Evolutionary conservation across 164 flowering plant genomes (phyloP).

Genomic region (Santalum album): DNA sequence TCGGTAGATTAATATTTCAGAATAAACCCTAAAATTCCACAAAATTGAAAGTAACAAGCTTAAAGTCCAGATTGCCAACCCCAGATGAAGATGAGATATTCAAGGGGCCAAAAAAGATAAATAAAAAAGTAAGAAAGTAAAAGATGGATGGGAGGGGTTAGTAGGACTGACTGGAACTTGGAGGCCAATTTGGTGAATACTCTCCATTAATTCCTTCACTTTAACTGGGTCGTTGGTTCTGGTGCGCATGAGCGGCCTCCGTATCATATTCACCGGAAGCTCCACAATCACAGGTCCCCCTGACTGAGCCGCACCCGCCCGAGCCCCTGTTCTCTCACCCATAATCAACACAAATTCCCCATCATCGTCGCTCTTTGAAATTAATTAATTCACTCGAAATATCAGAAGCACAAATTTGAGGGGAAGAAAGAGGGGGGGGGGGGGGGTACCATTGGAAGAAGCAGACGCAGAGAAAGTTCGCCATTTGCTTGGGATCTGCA

Average conservation of each 20-base stretch:
- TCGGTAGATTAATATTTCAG: too few species aligned
- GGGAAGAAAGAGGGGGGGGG: conserved; percentile 4
- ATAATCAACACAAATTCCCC: conserved; percentile 15
- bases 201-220: conserved; percentile 89
- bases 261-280: conserved; percentile 73
- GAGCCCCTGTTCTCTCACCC: background rate
- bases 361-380: conserved; percentile 6
- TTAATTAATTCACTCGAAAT: background rate
- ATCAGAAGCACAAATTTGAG: too few species aligned
- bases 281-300: conserved; percentile 71
- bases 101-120: too few species aligned
- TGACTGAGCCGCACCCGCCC: conserved; percentile 8
- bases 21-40: too few species aligned
- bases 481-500: conserved; percentile 22
- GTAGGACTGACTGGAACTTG: conserved; percentile 67
- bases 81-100: too few species aligned
- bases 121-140: too few species aligned
- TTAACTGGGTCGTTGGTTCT: conserved; percentile 72
- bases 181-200: conserved; percentile 76
- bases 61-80: too few species aligned
- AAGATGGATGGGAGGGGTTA: too few species aligned
- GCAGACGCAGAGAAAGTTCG: conserved; percentile 35
- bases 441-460: conserved; percentile 30
- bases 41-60: too few species aligned
- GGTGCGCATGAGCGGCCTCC: conserved; percentile 83